Evolutionary conservation across 148 eudicot genomes (phyloP).

Genomic region (Talinum fruticosum): DNA sequence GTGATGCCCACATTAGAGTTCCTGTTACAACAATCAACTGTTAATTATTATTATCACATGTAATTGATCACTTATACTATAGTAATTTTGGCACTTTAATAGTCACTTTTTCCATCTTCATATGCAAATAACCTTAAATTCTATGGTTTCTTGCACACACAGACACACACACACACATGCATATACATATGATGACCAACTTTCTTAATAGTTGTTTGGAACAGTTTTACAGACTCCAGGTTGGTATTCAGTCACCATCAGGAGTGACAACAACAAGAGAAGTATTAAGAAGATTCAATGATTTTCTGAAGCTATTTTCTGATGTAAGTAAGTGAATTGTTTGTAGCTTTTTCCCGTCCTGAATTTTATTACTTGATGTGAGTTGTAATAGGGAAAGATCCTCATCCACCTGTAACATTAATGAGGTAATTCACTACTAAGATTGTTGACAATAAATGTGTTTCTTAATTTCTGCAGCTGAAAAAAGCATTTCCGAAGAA

Average conservation of each 20-base stretch:
- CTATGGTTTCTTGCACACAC: no score
- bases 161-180: no score
- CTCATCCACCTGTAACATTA: neutral
- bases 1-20: no score
- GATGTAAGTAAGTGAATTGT: constrained; percentile 52
- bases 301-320: constrained; percentile 78
- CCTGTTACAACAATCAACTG: no score
- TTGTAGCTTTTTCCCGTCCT: neutral
- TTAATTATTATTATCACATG: no score
- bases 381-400: neutral
- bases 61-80: no score
- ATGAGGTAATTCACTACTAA: neutral
- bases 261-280: constrained; percentile 72
- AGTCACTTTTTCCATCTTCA: no score
- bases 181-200: constrained; percentile 12
- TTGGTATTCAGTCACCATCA: constrained; percentile 84
- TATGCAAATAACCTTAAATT: no score
- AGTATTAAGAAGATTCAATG: constrained; percentile 83
- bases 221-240: constrained; percentile 95
- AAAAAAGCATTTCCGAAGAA: constrained; percentile 68
- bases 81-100: no score
- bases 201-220: constrained; percentile 15
- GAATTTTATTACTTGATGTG: constrained; percentile 2
- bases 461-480: constrained; percentile 44
- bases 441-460: constrained; percentile 9